These are phyloP conservation scores for Sugiyamaella valdiviana DNA, from an alignment of 805 yeast species.

Conservation along the genomic window DNA sequence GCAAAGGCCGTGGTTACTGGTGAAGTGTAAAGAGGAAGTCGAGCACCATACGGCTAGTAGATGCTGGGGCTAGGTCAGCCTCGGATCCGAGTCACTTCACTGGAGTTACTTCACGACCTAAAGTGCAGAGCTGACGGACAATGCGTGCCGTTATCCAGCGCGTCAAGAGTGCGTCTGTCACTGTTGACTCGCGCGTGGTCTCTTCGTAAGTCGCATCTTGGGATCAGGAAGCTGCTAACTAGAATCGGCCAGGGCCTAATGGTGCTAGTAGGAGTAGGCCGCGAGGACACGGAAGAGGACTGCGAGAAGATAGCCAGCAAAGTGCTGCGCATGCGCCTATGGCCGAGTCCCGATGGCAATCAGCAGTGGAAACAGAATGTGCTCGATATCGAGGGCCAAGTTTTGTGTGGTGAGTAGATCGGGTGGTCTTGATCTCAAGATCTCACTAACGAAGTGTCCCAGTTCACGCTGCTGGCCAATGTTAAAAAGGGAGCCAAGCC, in stretches of 20 bases:
- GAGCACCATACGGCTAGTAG: too few species aligned
- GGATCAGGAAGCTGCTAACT: conserved; percentile 1
- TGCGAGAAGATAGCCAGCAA: conserved; percentile 63
- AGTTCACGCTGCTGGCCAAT: conserved; percentile 82
- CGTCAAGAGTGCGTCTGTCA: conserved; percentile 83
- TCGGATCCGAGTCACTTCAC: too few species aligned
- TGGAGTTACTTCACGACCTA: neutral
- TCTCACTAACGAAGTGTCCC: conserved; percentile 50
- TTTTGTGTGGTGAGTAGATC: conserved; percentile 49
- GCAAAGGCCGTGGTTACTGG: too few species aligned
- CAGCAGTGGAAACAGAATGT: conserved; percentile 71
- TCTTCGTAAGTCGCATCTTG: conserved; percentile 43
- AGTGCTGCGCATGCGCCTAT: conserved; percentile 57
- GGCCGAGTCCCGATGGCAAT: conserved; percentile 60
- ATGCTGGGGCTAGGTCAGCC: too few species aligned
- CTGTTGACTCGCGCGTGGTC: conserved; percentile 63
- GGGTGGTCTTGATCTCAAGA: neutral
- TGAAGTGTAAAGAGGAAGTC: too few species aligned
- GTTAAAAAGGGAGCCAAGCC: conserved; percentile 92
- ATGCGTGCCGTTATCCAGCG: conserved; percentile 92
- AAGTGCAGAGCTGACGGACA: neutral
- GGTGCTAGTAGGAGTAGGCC: conserved; percentile 78
- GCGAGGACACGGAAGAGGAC: conserved; percentile 70
- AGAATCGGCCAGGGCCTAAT: conserved; percentile 66
- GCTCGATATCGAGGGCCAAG: conserved; percentile 60